Base-by-base conservation (phyloP, 2,329 filamentous ascomycete genomes). In the Parasarocladium wereldwijsianum region DNA sequence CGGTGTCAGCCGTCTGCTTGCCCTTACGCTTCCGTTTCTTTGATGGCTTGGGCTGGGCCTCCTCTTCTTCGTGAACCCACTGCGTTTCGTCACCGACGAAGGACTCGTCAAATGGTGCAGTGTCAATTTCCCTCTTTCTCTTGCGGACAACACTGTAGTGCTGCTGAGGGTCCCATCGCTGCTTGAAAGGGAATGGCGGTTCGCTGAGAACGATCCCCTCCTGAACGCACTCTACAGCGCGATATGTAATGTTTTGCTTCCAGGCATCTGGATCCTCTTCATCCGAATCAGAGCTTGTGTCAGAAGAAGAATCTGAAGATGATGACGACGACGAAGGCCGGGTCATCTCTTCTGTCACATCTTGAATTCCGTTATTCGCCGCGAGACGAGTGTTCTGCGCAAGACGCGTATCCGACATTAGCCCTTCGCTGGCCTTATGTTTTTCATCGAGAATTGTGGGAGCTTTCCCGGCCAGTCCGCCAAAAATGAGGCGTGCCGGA, bases 101-200 rank as follows among this genome's bases (percentile, higher is more conserved):
- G 13, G 21, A 18, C 15, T 33, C 31, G 17, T 33, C 31, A 11
- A 24, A 26, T 8, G 20, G 17, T 5, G 26, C 20, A 13, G 39
- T 34, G 51, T 55, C 39, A 43, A 58, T 40, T 54, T 43, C 36
- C 18, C 62, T 57, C 46, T 76, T 75, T 32, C 58, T 54, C 37
- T 61, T 70, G 6, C 51, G 54, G 39, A 58, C 58, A 4, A 42
- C 44, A 3, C 48, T 47, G 29, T 43, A 53, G 38, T 57, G 55
- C 43, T 86, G 80, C 36, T 84, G 76, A 4, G 70, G 66, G 50
- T 93, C 83, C 87, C 86, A 94, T 26, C 81, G 70, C 50, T 94
- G 85, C 11, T 80, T 62, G 49, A 94, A 94, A 0, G 86, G 86
- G 44, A 92, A 94, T 0, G 86, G 82, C 0, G 87, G 86, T 19